Base-by-base conservation (phyloP, 2,329 filamentous ascomycete species). In the Ophiostoma piceae region DNA sequence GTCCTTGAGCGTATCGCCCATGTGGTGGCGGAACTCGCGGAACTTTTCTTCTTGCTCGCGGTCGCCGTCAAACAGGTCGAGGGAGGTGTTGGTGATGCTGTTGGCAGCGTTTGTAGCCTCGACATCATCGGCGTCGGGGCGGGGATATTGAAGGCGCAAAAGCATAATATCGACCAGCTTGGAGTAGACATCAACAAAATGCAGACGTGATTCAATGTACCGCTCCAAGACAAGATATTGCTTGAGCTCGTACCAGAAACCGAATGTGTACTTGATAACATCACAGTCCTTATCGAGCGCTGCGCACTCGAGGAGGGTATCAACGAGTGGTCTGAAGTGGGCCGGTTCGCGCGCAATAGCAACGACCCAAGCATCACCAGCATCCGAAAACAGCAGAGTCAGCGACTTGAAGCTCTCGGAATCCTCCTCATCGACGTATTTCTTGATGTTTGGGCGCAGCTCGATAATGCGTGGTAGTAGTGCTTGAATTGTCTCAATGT, bases 191-290 rank as follows among this genome's bases (percentile, higher is more conserved):
- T 96, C 92, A 47, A 92, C 84, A 69, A 92, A 87, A 75, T 91
- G 85, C 73, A 92, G 79, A 68, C 94, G 88, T 57, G 94, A 91
- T 75, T 93, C 86, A 68, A 92, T 91, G 77, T 97, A 99, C 74
- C 90, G 90, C 47, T 98, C 94, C 68, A 99, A 80, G 1, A 94
- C 93, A 66, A 99, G 84, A 78, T 96, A 97, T 78, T 97, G 93
- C 83, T 99, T 99, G 66, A 99, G 85, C 77, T 99, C 95, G 78
- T 96, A 98, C 95, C 95, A 99, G 81, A 99, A 98, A 74, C 88
- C 88, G 80, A 99, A 99, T 0, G 96, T 99, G 76, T 95, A 88
- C 69, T 92, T 92, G 73, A 99, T 93, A 4, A 94, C 92, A 74
- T 99, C 95, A 72, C 91, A 88, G 69, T 97, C 94, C 77, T 88